phyloP scores from a whole-genome alignment of 257 asterid genomes.

The Misopates orontium region DNA sequence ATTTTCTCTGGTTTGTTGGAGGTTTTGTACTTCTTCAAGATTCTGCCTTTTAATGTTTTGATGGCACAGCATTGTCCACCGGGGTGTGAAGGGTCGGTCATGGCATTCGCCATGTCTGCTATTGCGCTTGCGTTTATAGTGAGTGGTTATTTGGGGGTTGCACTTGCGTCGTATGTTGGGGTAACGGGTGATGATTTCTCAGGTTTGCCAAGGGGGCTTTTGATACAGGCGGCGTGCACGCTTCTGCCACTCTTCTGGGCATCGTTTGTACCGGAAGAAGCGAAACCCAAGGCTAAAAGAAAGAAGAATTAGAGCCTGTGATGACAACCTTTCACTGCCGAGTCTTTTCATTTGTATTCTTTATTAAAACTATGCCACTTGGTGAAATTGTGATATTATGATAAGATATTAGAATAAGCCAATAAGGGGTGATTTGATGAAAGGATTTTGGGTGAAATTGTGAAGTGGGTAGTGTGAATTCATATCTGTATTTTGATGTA shows the following conservation, averaged over 20 bases:
- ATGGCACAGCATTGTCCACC: slow-evolving; percentile 90
- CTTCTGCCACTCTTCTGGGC: slow-evolving; percentile 69
- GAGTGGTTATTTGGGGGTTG: slow-evolving; percentile 90
- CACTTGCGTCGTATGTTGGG: slow-evolving; percentile 57
- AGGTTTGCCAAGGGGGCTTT: slow-evolving; percentile 53
- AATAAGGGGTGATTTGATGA: background rate
- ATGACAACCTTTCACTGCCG: too few species aligned
- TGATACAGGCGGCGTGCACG: slow-evolving; percentile 78
- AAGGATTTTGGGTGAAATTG: slow-evolving; percentile 4
- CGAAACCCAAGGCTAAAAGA: slow-evolving; percentile 36
- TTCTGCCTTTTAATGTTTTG: slow-evolving; percentile 72
- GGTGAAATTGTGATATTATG: background rate
- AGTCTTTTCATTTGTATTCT: background rate
- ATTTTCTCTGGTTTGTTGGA: slow-evolving; percentile 81
- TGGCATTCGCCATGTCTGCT: slow-evolving; percentile 93
- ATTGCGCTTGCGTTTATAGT: slow-evolving; percentile 70
- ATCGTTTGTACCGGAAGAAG: slow-evolving; percentile 60
- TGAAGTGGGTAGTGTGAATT: background rate
- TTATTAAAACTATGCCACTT: background rate
- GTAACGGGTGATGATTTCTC: slow-evolving; percentile 75
- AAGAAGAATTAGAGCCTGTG: slow-evolving; percentile 51
- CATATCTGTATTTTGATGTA: background rate
- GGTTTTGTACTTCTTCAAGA: slow-evolving; percentile 75
- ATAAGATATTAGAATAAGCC: too few species aligned
- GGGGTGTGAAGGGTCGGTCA: slow-evolving; percentile 93